Evolutionary conservation across 2,329 filamentous ascomycete genomes (phyloP), one percentile per base, ranked within the genome.

Genomic region (Fusarium udum): DNA sequence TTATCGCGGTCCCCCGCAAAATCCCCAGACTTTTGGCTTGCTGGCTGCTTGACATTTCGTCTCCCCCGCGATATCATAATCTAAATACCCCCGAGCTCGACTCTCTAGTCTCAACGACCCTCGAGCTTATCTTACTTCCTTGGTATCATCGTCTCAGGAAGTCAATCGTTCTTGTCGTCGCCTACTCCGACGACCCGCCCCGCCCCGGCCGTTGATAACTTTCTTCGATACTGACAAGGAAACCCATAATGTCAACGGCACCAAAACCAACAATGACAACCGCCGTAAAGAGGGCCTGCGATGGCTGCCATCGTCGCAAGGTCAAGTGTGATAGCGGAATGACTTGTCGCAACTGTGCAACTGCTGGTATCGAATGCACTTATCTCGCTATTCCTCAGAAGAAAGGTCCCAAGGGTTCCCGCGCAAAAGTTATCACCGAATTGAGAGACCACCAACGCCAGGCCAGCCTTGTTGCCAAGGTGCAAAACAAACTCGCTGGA

Each of bases 321-420:
- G 91, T 93, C 79, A 93, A 92, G 80, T 93, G 92, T 79, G 91
- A 93, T 78, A 91, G 91, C 65, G 85, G 90, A 79, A 91, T 91
- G 77, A 91, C 92, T 26, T 94, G 92, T 81, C 87, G 89, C 68
- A 93, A 93, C 82, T 94, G 92, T 82, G 86, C 87, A 18, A 88
- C 91, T 13, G 90, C 92, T 12, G 87, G 90, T 77, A 85, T 93
- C 24, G 85, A 87, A 18, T 94, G 92, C 85, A 93, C 91, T 36
- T 94, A 93, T 86, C 91, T 92, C 83, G 90, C 91, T 39, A 90
- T 93, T 40, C 91, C 91, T 4, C 92, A 92, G 83, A 93, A 93
- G 84, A 93, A 93, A 80, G 92, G 92, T 3, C 92, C 92, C 48
- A 93, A 93, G 82, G 92, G 92, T 73, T 92, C 90, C 37, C 85